A percentile compares a stretch with the other conserved stretches of the same genome.
Conservation (phyloP, 306 rosid genomes). For the Vicia villosa region DNA sequence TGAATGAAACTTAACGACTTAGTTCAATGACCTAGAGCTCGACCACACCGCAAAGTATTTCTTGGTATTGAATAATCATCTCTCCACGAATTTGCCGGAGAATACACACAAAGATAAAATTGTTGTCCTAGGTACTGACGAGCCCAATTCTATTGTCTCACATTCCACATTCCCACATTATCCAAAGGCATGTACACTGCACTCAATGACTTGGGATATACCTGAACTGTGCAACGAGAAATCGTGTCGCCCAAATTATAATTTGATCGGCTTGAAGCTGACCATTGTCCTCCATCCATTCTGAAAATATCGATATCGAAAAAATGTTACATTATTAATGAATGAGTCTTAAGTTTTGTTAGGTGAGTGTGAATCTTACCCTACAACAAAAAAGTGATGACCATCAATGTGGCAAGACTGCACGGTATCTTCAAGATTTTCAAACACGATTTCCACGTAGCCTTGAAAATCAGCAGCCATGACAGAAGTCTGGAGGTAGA, state of each 20-base stretch:
- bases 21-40: conserved; percentile 53
- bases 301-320: conserved; percentile 41
- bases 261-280: conserved; percentile 58
- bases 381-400: conserved; percentile 73
- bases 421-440: conserved; percentile 70
- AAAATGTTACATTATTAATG: neutral
- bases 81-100: conserved; percentile 83
- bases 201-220: conserved; percentile 87
- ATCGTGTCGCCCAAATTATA: conserved; percentile 81
- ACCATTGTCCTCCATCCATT: conserved; percentile 96
- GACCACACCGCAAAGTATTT: conserved; percentile 68
- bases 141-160: conserved; percentile 81
- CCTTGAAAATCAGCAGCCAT: conserved; percentile 77
- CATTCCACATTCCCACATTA: conserved; percentile 95
- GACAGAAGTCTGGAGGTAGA: conserved; percentile 78
- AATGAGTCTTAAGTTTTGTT: neutral
- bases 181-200: conserved; percentile 86
- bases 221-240: conserved; percentile 87
- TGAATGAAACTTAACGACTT: neutral
- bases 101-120: conserved; percentile 80
- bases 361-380: conserved; percentile 49
- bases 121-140: conserved; percentile 85
- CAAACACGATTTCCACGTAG: conserved; percentile 70
- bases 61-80: conserved; percentile 86
- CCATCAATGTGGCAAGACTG: conserved; percentile 94